Evolutionary conservation across 2,329 filamentous ascomycete species (phyloP).

Genomic region (Trichophyton schoenleinii): DNA sequence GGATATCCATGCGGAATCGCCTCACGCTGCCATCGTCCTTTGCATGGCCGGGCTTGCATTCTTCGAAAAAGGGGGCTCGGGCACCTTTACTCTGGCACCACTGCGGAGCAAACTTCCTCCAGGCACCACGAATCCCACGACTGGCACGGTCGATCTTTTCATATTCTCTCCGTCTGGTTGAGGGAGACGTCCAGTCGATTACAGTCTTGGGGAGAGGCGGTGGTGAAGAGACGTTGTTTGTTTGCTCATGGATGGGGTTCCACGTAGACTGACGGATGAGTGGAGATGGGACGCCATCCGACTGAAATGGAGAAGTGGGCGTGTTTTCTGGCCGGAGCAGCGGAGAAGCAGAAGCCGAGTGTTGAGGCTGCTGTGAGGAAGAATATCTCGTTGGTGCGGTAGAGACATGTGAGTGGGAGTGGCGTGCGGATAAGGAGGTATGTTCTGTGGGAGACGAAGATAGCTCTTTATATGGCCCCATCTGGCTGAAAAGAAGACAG

Average conservation of each 20-base stretch:
- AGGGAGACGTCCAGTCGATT: constrained; percentile 36
- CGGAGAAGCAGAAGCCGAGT: constrained; percentile 89
- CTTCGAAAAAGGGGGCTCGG: constrained; percentile 32
- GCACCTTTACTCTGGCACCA: constrained; percentile 26
- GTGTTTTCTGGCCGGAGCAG: constrained; percentile 88
- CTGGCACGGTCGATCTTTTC: constrained; percentile 42
- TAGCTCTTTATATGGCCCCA: neutral
- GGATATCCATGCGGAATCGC: constrained; percentile 34
- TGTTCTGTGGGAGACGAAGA: neutral
- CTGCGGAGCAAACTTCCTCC: constrained; percentile 30
- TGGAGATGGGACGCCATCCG: constrained; percentile 3
- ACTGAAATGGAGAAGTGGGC: constrained; percentile 33
- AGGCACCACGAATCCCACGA: constrained; percentile 31
- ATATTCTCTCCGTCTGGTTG: constrained; percentile 34
- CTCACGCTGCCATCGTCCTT: constrained; percentile 34
- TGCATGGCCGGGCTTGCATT: constrained; percentile 24
- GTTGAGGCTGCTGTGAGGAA: constrained; percentile 29
- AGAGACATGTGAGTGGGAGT: neutral
- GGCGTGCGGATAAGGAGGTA: neutral
- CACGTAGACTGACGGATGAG: neutral
- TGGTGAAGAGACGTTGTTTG: constrained; percentile 6
- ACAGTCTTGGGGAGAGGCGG: constrained; percentile 26
- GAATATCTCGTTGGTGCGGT: neutral
- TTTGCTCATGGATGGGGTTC: constrained; percentile 2
- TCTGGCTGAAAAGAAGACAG: constrained; percentile 26